A percentile compares a stretch with the other conserved stretches of the same genome.
Evolutionary conservation across 2,329 filamentous ascomycete species (phyloP).

Genomic region (Exophiala oligosperma): DNA sequence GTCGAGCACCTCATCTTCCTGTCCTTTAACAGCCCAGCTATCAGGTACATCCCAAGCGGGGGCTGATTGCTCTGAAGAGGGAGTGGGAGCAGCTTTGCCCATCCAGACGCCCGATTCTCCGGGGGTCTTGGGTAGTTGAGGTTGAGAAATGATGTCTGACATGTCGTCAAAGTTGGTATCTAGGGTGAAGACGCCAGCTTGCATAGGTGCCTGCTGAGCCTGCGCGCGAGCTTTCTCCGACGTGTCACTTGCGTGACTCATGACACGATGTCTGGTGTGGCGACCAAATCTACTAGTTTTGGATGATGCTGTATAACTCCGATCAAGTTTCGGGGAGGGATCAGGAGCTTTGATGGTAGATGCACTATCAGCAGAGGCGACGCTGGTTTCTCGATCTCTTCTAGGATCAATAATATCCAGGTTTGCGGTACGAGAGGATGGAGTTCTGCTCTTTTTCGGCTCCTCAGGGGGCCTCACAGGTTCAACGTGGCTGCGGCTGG

Average conservation of each 20-base stretch:
- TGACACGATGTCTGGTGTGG: slow-evolving; percentile 20
- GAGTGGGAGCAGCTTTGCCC: slow-evolving; percentile 34
- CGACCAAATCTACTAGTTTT: slow-evolving; percentile 26
- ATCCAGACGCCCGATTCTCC: slow-evolving; percentile 39
- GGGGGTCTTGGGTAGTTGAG: slow-evolving; percentile 65
- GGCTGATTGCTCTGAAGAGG: slow-evolving; percentile 39
- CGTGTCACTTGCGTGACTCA: slow-evolving; percentile 37
- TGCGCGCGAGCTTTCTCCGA: slow-evolving; percentile 55
- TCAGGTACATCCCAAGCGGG: slow-evolving; percentile 90
- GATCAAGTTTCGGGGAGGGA: slow-evolving; percentile 29
- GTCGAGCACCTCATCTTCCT: slow-evolving; percentile 40
- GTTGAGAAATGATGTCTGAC: slow-evolving; percentile 81
- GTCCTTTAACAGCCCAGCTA: slow-evolving; percentile 87
- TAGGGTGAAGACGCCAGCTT: slow-evolving; percentile 68
- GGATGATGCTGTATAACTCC: slow-evolving; percentile 24
- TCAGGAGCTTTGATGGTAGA: slow-evolving; percentile 32
- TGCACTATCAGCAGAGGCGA: slow-evolving; percentile 33
- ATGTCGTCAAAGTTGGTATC: slow-evolving; percentile 89
- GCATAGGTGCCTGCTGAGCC: slow-evolving; percentile 37
- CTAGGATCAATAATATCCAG: slow-evolving; percentile 21
- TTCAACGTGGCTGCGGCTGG: slow-evolving; percentile 24
- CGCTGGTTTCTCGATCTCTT: slow-evolving; percentile 32
- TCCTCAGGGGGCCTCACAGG: slow-evolving; percentile 27
- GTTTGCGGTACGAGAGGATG: slow-evolving; percentile 16
- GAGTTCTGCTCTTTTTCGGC: slow-evolving; percentile 20